Percentiles rank a stretch among this genome's conserved stretches.
Evolutionary conservation across 2,329 filamentous ascomycete genomes (phyloP).

Genomic region (Rosellinia necatrix): DNA sequence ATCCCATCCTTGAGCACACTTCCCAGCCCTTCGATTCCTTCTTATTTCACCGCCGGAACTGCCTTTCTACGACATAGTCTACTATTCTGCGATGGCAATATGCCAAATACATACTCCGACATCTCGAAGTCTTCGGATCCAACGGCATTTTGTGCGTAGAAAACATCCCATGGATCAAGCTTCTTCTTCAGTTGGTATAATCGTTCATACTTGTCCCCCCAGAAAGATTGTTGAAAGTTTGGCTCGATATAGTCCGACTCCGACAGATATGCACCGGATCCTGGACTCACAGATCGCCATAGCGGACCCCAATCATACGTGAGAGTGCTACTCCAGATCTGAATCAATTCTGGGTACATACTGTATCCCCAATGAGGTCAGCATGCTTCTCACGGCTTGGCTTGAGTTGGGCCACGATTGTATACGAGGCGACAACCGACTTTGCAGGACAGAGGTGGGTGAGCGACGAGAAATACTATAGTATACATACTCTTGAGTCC

Average conservation of each 20-base stretch:
- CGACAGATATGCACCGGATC: constrained; percentile 35
- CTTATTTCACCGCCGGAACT: background rate
- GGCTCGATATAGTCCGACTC: constrained; percentile 46
- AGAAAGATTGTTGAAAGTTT: constrained; percentile 44
- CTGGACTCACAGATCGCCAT: constrained; percentile 33
- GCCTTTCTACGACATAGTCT: constrained; percentile 33
- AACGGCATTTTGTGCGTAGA: constrained; percentile 45
- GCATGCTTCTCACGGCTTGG: background rate
- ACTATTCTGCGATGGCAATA: constrained; percentile 37
- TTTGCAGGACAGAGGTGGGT: background rate
- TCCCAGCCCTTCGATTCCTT: background rate
- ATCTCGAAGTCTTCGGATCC: constrained; percentile 46
- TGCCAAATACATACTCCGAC: constrained; percentile 35
- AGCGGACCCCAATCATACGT: constrained; percentile 33
- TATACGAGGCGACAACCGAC: background rate
- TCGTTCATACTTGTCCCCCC: constrained; percentile 43
- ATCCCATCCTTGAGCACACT: background rate
- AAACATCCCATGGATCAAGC: constrained; percentile 43
- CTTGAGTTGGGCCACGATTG: background rate
- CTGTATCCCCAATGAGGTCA: constrained; percentile 27
- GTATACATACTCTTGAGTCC: constrained; percentile 26
- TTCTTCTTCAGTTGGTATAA: constrained; percentile 44
- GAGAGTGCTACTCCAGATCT: constrained; percentile 33
- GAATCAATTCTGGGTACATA: constrained; percentile 34
- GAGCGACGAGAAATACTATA: background rate